Evolutionary conservation across 2,329 filamentous ascomycete genomes (phyloP).

Genomic region (Ophiostoma angusticollis): DNA sequence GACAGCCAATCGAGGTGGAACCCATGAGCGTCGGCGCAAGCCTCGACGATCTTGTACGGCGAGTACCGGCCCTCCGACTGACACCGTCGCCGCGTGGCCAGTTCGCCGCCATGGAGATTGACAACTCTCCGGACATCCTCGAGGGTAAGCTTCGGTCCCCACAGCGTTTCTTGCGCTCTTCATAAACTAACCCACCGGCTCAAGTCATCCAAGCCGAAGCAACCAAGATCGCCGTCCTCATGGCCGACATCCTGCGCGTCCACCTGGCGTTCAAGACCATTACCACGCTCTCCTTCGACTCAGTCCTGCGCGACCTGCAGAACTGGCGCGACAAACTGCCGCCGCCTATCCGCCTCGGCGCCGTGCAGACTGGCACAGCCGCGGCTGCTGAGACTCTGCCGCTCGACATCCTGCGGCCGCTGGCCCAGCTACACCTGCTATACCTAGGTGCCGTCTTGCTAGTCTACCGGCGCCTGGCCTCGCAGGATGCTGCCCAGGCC

Average conservation of each 20-base stretch:
- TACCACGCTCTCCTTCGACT: constrained; percentile 16
- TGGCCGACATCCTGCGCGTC: constrained; percentile 19
- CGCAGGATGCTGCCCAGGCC: too few species aligned
- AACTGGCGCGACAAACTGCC: constrained; percentile 20
- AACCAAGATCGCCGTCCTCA: constrained; percentile 19
- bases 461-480: constrained; percentile 20
- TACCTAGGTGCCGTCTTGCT: constrained; percentile 22
- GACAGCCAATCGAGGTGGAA: constrained; percentile 15
- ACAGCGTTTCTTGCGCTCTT: too few species aligned
- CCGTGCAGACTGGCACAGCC: not conserved
- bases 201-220: constrained; percentile 20
- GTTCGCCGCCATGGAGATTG: constrained; percentile 16
- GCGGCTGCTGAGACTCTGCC: constrained; percentile 9
- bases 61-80: not conserved
- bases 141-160: too few species aligned
- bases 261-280: constrained; percentile 20
- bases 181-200: not conserved
- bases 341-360: constrained; percentile 14
- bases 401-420: constrained; percentile 13
- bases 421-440: constrained; percentile 21
- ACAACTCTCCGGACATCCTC: constrained; percentile 12
- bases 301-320: constrained; percentile 19
- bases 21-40: constrained; percentile 13
- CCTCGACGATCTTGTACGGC: too few species aligned
- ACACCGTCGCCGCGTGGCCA: constrained; percentile 8